phyloP scores from a whole-genome alignment of 352 stramenopile species.

The Pythium rishiriense region DNA sequence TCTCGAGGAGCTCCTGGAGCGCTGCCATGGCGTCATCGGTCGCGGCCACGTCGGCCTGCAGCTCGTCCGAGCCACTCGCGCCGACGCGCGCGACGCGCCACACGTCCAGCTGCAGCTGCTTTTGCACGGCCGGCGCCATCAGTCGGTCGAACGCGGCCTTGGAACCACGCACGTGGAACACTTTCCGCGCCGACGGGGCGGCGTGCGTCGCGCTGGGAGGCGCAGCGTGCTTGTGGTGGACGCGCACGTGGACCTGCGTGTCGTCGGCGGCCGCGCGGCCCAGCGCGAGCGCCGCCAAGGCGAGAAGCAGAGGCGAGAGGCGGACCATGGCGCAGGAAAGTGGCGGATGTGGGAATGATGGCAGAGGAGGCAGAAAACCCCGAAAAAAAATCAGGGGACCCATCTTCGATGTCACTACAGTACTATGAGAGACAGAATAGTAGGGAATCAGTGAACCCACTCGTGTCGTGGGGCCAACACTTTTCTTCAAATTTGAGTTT shows the following conservation, averaged over 20 bases:
- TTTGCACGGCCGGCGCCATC: constrained; percentile 9
- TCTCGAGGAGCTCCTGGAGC: constrained; percentile 2
- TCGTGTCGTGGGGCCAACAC: no score
- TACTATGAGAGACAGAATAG: constrained; percentile 15
- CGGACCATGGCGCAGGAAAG: background rate
- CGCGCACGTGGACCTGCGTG: constrained; percentile 18
- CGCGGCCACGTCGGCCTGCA: constrained; percentile 26
- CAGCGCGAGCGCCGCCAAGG: constrained; percentile 9
- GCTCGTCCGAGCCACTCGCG: background rate
- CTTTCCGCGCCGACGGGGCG: background rate
- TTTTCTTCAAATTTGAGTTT: no score
- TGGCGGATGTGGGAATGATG: background rate
- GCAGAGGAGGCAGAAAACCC: no score
- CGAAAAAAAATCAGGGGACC: constrained; percentile 10
- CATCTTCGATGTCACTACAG: background rate
- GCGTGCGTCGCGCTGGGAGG: no score
- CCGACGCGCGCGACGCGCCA: constrained; percentile 8
- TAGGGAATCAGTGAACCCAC: constrained; percentile 16
- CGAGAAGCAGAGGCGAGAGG: constrained; percentile 4
- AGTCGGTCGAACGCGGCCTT: constrained; percentile 25
- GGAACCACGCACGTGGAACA: constrained; percentile 26
- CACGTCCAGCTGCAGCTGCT: constrained; percentile 25
- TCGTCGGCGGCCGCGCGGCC: background rate
- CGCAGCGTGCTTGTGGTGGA: constrained; percentile 11
- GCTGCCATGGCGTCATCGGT: constrained; percentile 14